Conservation (phyloP, 192 early-diverging fungal genomes). For the Pilaira anomala region DNA sequence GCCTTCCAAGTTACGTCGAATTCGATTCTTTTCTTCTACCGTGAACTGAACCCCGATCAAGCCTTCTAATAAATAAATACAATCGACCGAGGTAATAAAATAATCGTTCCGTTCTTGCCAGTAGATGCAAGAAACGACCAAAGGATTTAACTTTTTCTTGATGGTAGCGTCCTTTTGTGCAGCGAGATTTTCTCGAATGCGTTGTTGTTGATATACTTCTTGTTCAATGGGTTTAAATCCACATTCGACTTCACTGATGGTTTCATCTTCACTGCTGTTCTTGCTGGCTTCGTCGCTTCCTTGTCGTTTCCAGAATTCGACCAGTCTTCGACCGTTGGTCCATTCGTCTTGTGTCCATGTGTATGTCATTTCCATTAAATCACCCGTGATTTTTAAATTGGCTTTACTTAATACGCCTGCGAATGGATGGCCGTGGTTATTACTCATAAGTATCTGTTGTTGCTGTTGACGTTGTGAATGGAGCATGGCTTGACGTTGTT, state of each 20-base stretch:
- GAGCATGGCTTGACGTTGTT: background rate
- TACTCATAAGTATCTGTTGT: slow-evolving; percentile 12
- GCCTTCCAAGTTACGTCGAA: slow-evolving; percentile 80
- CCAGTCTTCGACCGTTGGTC: slow-evolving; percentile 59
- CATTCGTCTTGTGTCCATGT: slow-evolving; percentile 68
- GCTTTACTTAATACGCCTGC: slow-evolving; percentile 70
- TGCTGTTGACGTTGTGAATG: background rate
- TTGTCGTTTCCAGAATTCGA: slow-evolving; percentile 73
- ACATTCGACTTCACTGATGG: slow-evolving; percentile 14
- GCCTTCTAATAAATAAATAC: slow-evolving; percentile 71
- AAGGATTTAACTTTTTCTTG: slow-evolving; percentile 43
- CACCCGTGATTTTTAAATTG: slow-evolving; percentile 63
- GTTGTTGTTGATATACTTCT: slow-evolving; percentile 55
- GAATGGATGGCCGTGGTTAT: slow-evolving; percentile 43
- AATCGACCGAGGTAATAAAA: slow-evolving; percentile 79
- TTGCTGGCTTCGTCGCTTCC: slow-evolving; percentile 59
- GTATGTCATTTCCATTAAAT: slow-evolving; percentile 65
- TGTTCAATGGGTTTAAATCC: slow-evolving; percentile 33
- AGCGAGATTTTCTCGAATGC: slow-evolving; percentile 46
- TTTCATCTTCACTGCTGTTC: slow-evolving; percentile 48
- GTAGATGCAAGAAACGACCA: slow-evolving; percentile 79
- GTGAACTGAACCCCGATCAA: slow-evolving; percentile 74
- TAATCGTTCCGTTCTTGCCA: slow-evolving; percentile 72
- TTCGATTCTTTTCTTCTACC: slow-evolving; percentile 83
- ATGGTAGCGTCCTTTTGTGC: slow-evolving; percentile 56